phyloP scores from a whole-genome alignment of 2,329 filamentous ascomycete genomes.

The Aspergillus spinulosporus region DNA sequence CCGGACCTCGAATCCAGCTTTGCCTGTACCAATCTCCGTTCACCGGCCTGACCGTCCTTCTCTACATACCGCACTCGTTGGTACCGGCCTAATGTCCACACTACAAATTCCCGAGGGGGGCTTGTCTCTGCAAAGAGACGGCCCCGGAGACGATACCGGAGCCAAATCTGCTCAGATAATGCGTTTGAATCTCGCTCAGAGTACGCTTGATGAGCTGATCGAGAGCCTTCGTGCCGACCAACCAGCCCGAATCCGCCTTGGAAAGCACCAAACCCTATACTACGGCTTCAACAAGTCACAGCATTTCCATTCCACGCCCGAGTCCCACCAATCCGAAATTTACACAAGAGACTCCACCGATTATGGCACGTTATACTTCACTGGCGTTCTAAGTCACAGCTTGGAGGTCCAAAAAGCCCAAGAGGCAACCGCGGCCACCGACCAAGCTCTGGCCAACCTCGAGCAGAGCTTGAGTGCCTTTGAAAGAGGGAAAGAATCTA shows the following conservation, averaged over 20 bases:
- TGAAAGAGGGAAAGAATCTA: conserved; percentile 62
- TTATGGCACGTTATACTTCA: conserved; percentile 54
- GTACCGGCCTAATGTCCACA: conserved; percentile 32
- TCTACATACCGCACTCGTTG: conserved; percentile 10
- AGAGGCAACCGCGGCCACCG: conserved; percentile 56
- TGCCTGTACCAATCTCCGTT: conserved; percentile 18
- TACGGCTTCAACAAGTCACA: conserved; percentile 60
- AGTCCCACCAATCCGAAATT: conserved; percentile 59
- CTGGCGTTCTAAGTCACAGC: conserved; percentile 58
- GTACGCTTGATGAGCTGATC: conserved; percentile 48
- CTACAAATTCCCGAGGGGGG: conserved; percentile 42
- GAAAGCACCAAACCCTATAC: conserved; percentile 56
- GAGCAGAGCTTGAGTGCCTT: conserved; percentile 61
- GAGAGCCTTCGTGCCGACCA: conserved; percentile 45
- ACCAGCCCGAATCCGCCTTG: conserved; percentile 48
- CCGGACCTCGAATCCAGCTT: conserved; percentile 21
- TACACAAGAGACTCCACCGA: conserved; percentile 50
- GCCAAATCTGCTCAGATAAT: conserved; percentile 46
- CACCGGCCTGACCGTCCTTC: conserved; percentile 9
- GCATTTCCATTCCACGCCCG: conserved; percentile 54
- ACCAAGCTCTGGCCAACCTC: conserved; percentile 60
- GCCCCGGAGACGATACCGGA: conserved; percentile 30
- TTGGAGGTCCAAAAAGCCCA: conserved; percentile 57
- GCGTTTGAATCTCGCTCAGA: conserved; percentile 48
- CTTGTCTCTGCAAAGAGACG: conserved; percentile 41